A percentile compares a stretch with the other conserved stretches of the same genome.
Conservation (phyloP, 768 basidiomycete genomes). For the Gyrodon lividus region DNA sequence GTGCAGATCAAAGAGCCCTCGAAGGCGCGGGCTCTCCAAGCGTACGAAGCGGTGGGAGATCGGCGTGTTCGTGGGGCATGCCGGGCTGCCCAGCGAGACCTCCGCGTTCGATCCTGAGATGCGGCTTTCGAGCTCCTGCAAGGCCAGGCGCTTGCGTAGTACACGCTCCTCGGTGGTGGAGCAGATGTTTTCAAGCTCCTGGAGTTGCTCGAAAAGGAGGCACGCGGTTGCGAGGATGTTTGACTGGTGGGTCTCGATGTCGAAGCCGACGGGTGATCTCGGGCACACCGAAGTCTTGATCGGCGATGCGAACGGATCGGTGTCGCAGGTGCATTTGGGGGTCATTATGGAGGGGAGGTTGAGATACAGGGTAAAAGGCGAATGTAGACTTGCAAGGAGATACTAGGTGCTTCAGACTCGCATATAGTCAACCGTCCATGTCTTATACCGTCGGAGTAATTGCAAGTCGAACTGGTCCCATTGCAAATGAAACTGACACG, state of each 20-base stretch:
- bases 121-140: slow-evolving; percentile 25
- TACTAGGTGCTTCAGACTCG: neutral
- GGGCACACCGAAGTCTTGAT: slow-evolving; percentile 1
- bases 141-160: slow-evolving; percentile 18
- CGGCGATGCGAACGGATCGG: slow-evolving; percentile 24
- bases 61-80: slow-evolving; percentile 25
- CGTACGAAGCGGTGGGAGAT: slow-evolving; percentile 9
- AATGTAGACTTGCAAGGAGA: neutral
- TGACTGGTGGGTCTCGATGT: slow-evolving; percentile 5
- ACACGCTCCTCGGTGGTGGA: slow-evolving; percentile 24
- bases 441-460: slow-evolving; percentile 12
- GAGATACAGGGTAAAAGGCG: neutral
- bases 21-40: slow-evolving; percentile 27
- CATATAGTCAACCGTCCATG: neutral
- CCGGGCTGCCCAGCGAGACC: slow-evolving; percentile 15
- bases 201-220: slow-evolving; percentile 26
- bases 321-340: neutral
- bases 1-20: slow-evolving; percentile 29
- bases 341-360: slow-evolving; percentile 8
- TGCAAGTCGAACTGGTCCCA: slow-evolving; percentile 8
- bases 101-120: slow-evolving; percentile 13
- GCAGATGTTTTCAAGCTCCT: slow-evolving; percentile 23
- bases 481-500: slow-evolving; percentile 7
- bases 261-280: neutral
- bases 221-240: slow-evolving; percentile 31